Conservation (phyloP, 257 asterid species). For the Leptodermis oblonga region DNA sequence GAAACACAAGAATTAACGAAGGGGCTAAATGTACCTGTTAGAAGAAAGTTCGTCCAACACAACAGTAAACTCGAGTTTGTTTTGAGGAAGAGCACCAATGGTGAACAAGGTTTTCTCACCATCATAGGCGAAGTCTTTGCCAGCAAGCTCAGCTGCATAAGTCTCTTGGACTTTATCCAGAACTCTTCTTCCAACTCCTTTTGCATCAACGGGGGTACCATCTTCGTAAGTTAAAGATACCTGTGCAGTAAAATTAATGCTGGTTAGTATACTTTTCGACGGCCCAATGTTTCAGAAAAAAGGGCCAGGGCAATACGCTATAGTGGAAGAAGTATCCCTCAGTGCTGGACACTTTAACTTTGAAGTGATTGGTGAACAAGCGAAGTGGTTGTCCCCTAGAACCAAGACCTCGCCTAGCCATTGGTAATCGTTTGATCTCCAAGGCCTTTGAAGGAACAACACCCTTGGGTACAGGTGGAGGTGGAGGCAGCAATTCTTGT, state of each 20-base stretch:
- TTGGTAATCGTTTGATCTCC: constrained; percentile 31
- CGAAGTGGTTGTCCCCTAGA: constrained; percentile 32
- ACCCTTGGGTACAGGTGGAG: constrained; percentile 33
- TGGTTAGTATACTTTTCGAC: background rate
- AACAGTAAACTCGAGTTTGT: constrained; percentile 54
- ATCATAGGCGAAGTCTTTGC: constrained; percentile 58
- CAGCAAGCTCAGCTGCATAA: constrained; percentile 35
- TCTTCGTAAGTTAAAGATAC: constrained; percentile 58
- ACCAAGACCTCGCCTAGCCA: constrained; percentile 44
- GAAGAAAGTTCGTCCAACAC: constrained; percentile 42
- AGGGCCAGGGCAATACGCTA: constrained; percentile 30
- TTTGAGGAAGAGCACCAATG: constrained; percentile 57
- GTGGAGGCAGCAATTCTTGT: constrained; percentile 29
- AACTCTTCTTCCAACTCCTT: constrained; percentile 55
- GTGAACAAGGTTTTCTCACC: constrained; percentile 71
- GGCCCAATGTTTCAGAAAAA: background rate
- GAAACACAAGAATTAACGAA: background rate
- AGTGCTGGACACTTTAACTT: constrained; percentile 34
- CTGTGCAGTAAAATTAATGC: constrained; percentile 20
- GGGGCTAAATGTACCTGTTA: constrained; percentile 26
- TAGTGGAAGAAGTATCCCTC: constrained; percentile 55
- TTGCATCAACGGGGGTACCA: constrained; percentile 49
- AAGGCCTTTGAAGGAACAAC: constrained; percentile 25
- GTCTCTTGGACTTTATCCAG: constrained; percentile 46
- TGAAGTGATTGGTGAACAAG: constrained; percentile 55